Conservation (phyloP, 441 rosid genomes). For the Corymbia citriodora region DNA sequence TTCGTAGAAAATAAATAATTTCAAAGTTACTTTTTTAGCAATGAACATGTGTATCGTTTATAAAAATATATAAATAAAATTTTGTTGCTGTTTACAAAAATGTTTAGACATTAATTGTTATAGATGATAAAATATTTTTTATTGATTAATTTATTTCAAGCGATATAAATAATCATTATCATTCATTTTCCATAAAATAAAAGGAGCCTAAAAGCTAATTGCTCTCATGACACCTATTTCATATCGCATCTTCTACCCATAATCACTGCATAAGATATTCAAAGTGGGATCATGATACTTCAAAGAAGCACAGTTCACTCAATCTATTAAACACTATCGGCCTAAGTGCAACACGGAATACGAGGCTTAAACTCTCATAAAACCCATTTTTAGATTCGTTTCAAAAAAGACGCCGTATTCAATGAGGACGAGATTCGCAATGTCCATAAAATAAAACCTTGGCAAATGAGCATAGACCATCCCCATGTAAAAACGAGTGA, state of each 20-base stretch:
- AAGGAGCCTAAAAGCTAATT: background rate
- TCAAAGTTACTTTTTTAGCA: rapidly evolving
- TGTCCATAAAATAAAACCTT: background rate
- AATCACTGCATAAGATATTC: background rate
- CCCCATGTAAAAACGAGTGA: background rate
- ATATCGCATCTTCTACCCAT: background rate
- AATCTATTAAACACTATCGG: background rate
- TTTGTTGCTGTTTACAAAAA: rapidly evolving
- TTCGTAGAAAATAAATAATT: rapidly evolving
- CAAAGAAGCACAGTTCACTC: background rate
- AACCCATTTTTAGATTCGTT: background rate
- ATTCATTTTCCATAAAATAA: rapidly evolving
- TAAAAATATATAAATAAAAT: too few relatives aligned
- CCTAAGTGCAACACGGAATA: rapidly evolving
- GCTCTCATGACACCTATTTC: rapidly evolving
- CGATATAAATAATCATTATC: rapidly evolving
- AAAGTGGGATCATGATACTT: background rate
- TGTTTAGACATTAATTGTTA: too few relatives aligned
- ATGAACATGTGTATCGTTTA: too few relatives aligned
- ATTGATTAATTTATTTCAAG: too few relatives aligned
- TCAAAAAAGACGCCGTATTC: background rate
- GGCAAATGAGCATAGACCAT: background rate
- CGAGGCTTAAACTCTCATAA: rapidly evolving
- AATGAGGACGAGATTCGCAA: rapidly evolving
- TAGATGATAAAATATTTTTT: too few relatives aligned